phyloP scores from a whole-genome alignment of 1,284 basidiomycete species.

The Porodaedalea pini region DNA sequence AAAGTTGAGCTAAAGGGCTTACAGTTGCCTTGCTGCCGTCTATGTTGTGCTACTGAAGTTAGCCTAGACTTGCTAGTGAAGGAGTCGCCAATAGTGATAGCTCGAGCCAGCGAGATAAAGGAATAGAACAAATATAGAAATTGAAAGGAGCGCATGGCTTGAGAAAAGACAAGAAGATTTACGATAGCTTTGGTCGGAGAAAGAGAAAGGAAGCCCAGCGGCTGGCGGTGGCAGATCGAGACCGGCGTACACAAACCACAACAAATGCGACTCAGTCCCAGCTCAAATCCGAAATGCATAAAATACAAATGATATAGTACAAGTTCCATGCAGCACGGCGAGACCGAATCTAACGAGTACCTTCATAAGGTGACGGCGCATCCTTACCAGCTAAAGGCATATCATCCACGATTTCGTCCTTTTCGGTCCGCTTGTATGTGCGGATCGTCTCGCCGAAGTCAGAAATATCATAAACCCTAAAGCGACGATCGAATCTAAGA shows the following conservation, averaged over 20 bases:
- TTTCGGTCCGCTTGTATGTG: conserved; percentile 86
- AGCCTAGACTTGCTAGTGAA: not conserved
- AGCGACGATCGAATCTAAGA: conserved; percentile 79
- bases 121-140: not conserved
- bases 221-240: not conserved
- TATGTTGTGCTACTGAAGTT: not conserved
- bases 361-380: conserved; percentile 21
- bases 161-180: not conserved
- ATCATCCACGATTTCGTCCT: conserved; percentile 65
- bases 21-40: conserved; percentile 18
- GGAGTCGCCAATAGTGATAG: conserved; percentile 3
- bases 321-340: not conserved
- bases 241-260: not conserved
- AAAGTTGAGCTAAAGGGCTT: conserved; percentile 29
- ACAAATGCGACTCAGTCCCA: not conserved
- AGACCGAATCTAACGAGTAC: not conserved
- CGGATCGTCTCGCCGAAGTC: conserved; percentile 86
- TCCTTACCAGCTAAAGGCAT: conserved; percentile 53
- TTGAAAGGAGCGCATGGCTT: not conserved
- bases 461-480: conserved; percentile 80
- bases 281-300: not conserved
- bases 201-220: not conserved
- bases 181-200: too few species aligned
- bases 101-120: conserved; percentile 15
- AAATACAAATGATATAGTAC: conserved; percentile 11